A percentile compares a stretch with the other conserved stretches of the same genome.
Evolutionary conservation across 257 asterid species (phyloP).

Genomic region (Capsicum pubescens): DNA sequence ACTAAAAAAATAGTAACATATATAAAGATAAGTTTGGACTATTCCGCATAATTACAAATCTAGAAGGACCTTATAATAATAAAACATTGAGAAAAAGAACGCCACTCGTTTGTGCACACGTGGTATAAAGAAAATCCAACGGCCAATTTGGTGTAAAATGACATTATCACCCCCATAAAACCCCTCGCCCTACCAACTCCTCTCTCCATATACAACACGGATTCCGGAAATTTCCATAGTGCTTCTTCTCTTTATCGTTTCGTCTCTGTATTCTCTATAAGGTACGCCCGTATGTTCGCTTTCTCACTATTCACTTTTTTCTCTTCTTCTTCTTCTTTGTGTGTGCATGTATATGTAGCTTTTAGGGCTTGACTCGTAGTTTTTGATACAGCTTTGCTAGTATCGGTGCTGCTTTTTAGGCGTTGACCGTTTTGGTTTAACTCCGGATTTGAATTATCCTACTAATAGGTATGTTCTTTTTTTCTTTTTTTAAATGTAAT

Average conservation of each 20-base stretch:
- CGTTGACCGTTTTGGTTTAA: slow-evolving; percentile 27
- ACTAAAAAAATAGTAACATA: too few species aligned
- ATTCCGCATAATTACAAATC: neutral
- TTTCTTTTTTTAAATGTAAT: neutral
- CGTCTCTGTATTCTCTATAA: neutral
- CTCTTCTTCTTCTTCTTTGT: neutral
- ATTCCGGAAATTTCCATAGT: slow-evolving; percentile 25
- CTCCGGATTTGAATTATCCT: slow-evolving; percentile 25
- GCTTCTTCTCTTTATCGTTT: slow-evolving; percentile 27
- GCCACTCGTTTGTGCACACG: neutral
- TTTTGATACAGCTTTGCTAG: slow-evolving; percentile 1
- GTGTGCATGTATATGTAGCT: neutral
- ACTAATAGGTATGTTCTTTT: neutral
- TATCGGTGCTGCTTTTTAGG: slow-evolving; percentile 16
- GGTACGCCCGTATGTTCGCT: slow-evolving; percentile 24
- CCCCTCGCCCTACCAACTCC: neutral
- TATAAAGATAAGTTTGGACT: neutral
- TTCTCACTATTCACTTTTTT: neutral
- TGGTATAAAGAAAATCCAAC: slow-evolving; percentile 27
- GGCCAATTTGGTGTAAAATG: slow-evolving; percentile 16
- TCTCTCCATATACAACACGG: neutral
- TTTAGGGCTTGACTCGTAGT: neutral
- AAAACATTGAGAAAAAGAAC: rapidly evolving
- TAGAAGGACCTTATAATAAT: neutral
- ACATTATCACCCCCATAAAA: slow-evolving; percentile 13